Evolutionary conservation across 2,329 filamentous ascomycete genomes (phyloP), one percentile per base, ranked within the genome.

Genomic region (Exophiala bonariae): DNA sequence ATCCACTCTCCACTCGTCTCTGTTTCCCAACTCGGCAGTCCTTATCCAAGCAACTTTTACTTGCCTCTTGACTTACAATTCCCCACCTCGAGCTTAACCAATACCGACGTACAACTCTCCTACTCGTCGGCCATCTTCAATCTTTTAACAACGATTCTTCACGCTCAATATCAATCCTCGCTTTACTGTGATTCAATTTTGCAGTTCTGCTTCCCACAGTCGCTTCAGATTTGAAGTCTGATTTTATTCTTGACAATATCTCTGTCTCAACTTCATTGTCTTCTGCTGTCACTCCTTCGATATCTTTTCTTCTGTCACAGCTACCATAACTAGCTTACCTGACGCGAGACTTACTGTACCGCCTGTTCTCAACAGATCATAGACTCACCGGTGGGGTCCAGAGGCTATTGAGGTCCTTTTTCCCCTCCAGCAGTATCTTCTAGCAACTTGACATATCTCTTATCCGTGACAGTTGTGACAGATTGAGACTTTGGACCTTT

Each of bases 361-460:
- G 34, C 42, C 32, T 17, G 20, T 11, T 31, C 30, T 47, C 31
- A 28, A 30, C 13, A 14, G 9, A 8, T 31, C 28, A 9, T n/a
- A 31, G 23, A 26, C 23, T 34, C 49, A 35, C 14, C 33, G 8
- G 11, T 34, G 20, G 26, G 23, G 42, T 33, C 41, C 30, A 18
- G 26, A n/a, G 31, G 36, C 11, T 11, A 26, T 6, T 26, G 23
- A 26, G 23, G 11, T 26, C 6, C 32, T 7, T 18, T 34, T 34
- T 34, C n/a, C n/a, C n/a, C n/a, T n/a, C n/a, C 32, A 34, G 32
- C 13, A 14, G 6, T 14, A n/a, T 34, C 32, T 5, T 34, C 6
- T 6, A 14, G 5, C 6, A 48, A 48, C 47, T 54, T 50, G 40
- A 44, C 51, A 50, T n/a, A 41, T 54, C 43, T 17, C 28, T 44